A percentile compares a stretch with the other conserved stretches of the same genome.
phyloP scores from a whole-genome alignment of 306 rosid species.

The Quercus glauca region DNA sequence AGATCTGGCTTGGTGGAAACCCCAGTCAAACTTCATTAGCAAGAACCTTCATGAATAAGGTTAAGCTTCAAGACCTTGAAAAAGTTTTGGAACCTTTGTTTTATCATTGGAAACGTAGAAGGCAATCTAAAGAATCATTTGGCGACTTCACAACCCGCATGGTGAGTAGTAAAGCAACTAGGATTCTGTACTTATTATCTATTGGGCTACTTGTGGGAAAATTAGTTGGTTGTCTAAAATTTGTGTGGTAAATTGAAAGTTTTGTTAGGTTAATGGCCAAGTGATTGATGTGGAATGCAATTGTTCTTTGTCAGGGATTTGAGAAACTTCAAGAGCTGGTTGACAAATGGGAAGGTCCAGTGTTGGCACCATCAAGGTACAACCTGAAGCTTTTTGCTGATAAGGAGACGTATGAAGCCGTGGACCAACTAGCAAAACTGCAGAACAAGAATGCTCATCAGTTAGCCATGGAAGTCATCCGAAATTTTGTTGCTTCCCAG shows the following conservation, averaged over 20 bases:
- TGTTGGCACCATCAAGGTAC: constrained; percentile 51
- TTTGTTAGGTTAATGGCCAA: background rate
- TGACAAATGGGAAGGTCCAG: constrained; percentile 92
- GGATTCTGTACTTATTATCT: background rate
- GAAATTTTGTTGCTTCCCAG: constrained; percentile 76
- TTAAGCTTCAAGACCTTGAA: constrained; percentile 88
- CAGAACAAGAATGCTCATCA: constrained; percentile 93
- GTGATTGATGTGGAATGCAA: constrained; percentile 14
- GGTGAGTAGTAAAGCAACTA: constrained; percentile 43
- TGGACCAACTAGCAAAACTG: constrained; percentile 69
- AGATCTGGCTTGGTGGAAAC: constrained; percentile 98
- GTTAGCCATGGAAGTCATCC: constrained; percentile 84
- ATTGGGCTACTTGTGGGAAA: background rate
- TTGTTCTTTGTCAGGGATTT: constrained; percentile 65
- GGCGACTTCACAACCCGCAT: constrained; percentile 73
- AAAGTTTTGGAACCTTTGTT: constrained; percentile 88
- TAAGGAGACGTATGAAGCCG: constrained; percentile 77
- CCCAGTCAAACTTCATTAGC: constrained; percentile 79
- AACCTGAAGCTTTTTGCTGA: constrained; percentile 86
- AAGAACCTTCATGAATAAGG: constrained; percentile 81
- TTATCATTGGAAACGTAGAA: constrained; percentile 82
- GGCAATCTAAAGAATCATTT: constrained; percentile 92
- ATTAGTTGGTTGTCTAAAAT: background rate
- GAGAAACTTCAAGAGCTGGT: constrained; percentile 72
- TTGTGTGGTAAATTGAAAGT: background rate